A percentile compares a stretch with the other conserved stretches of the same genome.
phyloP scores from a whole-genome alignment of 805 yeast species.

The Hanseniaspora guilliermondii region DNA sequence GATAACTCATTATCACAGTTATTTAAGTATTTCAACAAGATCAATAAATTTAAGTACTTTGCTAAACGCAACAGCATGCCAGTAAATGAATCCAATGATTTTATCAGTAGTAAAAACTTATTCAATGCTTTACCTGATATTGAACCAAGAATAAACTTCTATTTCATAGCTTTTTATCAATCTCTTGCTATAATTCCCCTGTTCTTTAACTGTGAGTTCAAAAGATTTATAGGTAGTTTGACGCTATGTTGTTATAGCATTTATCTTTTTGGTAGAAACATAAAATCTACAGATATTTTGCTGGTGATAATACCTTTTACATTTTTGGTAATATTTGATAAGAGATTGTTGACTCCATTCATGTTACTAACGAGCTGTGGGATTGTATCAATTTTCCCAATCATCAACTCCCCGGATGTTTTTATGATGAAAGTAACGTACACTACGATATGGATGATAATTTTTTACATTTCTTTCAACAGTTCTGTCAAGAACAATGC shows the following conservation, averaged over 20 bases:
- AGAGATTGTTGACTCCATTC: constrained; percentile 59
- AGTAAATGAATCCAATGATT: constrained; percentile 1
- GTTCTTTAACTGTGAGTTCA: constrained; percentile 57
- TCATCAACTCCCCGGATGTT: constrained; percentile 68
- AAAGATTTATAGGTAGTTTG: constrained; percentile 69
- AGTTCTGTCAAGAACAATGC: constrained; percentile 43
- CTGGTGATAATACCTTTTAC: constrained; percentile 78
- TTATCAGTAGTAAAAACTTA: constrained; percentile 19
- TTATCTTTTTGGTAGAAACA: constrained; percentile 86
- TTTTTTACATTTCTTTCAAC: constrained; percentile 58
- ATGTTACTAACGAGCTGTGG: constrained; percentile 66
- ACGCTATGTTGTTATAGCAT: constrained; percentile 86
- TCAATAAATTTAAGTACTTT: not conserved
- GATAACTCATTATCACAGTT: constrained; percentile 56
- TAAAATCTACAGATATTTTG: constrained; percentile 34
- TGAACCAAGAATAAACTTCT: constrained; percentile 62
- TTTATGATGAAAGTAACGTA: constrained; percentile 63
- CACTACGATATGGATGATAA: constrained; percentile 75
- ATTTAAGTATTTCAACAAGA: constrained; percentile 19
- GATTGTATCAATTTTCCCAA: constrained; percentile 77
- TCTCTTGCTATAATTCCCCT: constrained; percentile 61
- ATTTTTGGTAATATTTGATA: constrained; percentile 58
- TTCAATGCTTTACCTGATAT: constrained; percentile 67
- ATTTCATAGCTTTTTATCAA: constrained; percentile 76
- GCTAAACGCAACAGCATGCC: constrained; percentile 11